Conservation (phyloP, 176 grass and related monocot species). For the Poa annua region DNA sequence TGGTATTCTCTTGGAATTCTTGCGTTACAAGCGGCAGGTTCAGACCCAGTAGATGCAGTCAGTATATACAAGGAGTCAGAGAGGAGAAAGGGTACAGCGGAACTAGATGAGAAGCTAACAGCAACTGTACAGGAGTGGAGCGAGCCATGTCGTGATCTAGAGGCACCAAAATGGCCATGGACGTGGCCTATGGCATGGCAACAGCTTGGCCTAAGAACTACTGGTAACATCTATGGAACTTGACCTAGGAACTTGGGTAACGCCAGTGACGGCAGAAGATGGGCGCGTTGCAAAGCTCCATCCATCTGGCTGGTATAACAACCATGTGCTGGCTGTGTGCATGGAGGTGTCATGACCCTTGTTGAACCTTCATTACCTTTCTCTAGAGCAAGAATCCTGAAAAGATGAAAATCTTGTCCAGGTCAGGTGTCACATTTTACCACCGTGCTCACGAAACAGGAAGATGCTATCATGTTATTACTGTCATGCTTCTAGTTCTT, state of each 20-base stretch:
- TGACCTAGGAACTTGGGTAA: slow-evolving; percentile 4
- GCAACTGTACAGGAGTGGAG: slow-evolving; percentile 51
- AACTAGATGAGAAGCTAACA: slow-evolving; percentile 21
- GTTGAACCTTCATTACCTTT: slow-evolving; percentile 24
- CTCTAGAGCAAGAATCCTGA: slow-evolving; percentile 43
- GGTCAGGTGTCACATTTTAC: not conserved
- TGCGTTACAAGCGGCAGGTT: slow-evolving; percentile 24
- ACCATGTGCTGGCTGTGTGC: slow-evolving; percentile 8
- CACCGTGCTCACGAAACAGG: not conserved
- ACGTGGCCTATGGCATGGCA: slow-evolving; percentile 17
- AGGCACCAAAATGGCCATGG: slow-evolving; percentile 44
- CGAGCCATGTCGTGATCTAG: slow-evolving; percentile 37
- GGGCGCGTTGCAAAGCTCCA: slow-evolving; percentile 12
- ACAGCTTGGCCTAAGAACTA: slow-evolving; percentile 28
- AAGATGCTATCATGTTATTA: not conserved
- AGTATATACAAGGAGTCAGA: slow-evolving; percentile 29
- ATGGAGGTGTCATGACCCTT: not conserved
- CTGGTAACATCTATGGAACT: slow-evolving; percentile 11
- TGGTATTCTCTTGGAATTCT: not conserved
- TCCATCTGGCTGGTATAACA: slow-evolving; percentile 17
- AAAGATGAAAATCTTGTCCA: not conserved
- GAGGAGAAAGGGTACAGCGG: no score
- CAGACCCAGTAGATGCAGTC: slow-evolving; percentile 28
- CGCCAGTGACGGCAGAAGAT: slow-evolving; percentile 8
- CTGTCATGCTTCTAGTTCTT: not conserved